Evolutionary conservation across 2,329 filamentous ascomycete species (phyloP).

Genomic region (Cordyceps cateniannulata): DNA sequence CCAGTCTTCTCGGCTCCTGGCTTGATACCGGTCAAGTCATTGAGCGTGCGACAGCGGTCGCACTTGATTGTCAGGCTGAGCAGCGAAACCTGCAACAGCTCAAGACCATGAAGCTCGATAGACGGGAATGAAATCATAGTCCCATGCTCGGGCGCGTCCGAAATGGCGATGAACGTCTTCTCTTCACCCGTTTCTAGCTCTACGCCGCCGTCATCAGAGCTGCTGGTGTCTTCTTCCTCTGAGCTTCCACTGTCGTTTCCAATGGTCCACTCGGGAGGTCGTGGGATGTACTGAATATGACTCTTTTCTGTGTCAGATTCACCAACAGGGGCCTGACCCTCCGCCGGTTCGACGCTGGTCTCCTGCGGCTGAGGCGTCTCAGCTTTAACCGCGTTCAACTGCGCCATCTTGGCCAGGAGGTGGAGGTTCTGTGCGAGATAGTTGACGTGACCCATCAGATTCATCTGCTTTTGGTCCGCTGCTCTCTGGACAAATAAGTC

Average conservation of each 20-base stretch:
- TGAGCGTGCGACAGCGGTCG: constrained; percentile 66
- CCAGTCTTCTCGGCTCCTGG: constrained; percentile 44
- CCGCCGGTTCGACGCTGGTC: constrained; percentile 4
- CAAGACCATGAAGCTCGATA: constrained; percentile 70
- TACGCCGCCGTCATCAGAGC: constrained; percentile 39
- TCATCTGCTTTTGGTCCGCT: constrained; percentile 50
- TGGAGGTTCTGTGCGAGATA: constrained; percentile 68
- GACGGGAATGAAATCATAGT: constrained; percentile 75
- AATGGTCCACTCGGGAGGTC: constrained; percentile 69
- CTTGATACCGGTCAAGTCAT: constrained; percentile 62
- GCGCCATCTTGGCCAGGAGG: constrained; percentile 51
- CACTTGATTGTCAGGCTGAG: constrained; percentile 71
- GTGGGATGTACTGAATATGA: constrained; percentile 65
- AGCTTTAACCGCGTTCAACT: constrained; percentile 20
- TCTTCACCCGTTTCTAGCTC: constrained; percentile 26
- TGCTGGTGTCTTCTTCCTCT: constrained; percentile 41
- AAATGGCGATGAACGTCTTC: constrained; percentile 1
- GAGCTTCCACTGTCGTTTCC: constrained; percentile 33
- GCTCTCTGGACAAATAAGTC: constrained; percentile 56
- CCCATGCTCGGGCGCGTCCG: constrained; percentile 51
- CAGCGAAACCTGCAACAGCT: constrained; percentile 62
- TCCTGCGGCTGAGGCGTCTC: constrained; percentile 16
- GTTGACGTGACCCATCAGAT: constrained; percentile 68
- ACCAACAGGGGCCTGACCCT: constrained; percentile 1
- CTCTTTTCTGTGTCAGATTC: constrained; percentile 40